Evolutionary conservation across 2,329 filamentous ascomycete genomes (phyloP), one percentile per base, ranked within the genome.

Genomic region (Penicillium janthinellum): DNA sequence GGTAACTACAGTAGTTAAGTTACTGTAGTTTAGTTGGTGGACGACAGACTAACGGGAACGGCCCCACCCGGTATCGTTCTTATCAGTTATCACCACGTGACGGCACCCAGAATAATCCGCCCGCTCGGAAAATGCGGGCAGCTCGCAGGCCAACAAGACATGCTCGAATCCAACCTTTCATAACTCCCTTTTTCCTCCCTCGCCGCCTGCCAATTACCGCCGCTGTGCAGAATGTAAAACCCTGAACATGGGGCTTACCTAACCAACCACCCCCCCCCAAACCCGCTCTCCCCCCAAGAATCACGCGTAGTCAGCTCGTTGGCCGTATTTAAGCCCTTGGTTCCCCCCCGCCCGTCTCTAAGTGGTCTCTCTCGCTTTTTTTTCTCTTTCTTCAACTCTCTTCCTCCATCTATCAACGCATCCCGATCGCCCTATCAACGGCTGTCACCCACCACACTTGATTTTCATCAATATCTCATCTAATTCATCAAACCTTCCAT

Each of bases 151-250:
- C 61, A 59, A 53, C 57, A 59, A 59, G 60, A 64, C 64, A 71
- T 58, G 57, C 72, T 72, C 63, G 64, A 77, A 77, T 76, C 68
- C 72, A 64, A 71, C 69, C 71, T 66, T 73, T 76, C 74, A 75
- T 75, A 77, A 77, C 73, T 53, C 64, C 63, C 70, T 68, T 75
- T 78, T 75, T 70, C 52, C 61, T 64, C 62, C 59, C 50, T 62
- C 62, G 56, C 66, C 57, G 57, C 63, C 68, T 67, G 67, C 72
- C 75, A 77, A 76, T 74, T 70, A 77, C 58, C 65, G 54, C 60
- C 56, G 63, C 65, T 61, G 65, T 66, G 67, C 67, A 67, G 64
- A 69, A 69, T 69, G 62, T 48, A 51, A 65, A 62, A 38, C 4
- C n/a, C 42, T 7, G 42, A 56, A 44, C 52, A 49, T 52, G 59